These are phyloP conservation scores for Lyophyllum atratum DNA, from an alignment of 768 basidiomycete genomes.

Conservation along the genomic window DNA sequence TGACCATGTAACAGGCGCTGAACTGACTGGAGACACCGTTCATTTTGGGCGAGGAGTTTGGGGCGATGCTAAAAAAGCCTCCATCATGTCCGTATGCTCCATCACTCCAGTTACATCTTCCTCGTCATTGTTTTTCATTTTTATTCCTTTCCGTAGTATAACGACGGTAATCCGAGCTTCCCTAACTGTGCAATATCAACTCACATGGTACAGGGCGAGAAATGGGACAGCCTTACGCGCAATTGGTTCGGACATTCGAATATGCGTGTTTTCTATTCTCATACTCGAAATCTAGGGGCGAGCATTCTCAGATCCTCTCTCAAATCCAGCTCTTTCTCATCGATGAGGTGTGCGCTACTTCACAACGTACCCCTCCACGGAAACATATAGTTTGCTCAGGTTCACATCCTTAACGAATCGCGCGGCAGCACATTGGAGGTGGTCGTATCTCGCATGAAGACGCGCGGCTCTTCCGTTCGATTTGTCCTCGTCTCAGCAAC, in stretches of 20 bases:
- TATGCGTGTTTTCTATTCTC: background rate
- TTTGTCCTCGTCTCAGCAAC: constrained; percentile 94
- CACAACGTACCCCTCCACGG: background rate
- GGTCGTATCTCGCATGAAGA: constrained; percentile 91
- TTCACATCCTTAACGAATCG: constrained; percentile 89
- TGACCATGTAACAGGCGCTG: constrained; percentile 57
- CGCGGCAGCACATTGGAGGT: constrained; percentile 95
- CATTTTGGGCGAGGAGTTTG: constrained; percentile 63
- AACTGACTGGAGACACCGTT: constrained; percentile 91
- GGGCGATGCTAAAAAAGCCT: constrained; percentile 73
- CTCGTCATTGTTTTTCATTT: constrained; percentile 4
- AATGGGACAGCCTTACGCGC: constrained; percentile 93
- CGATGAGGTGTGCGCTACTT: constrained; percentile 66
- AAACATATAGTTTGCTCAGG: constrained; percentile 44
- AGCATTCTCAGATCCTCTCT: constrained; percentile 66
- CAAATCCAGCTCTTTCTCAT: constrained; percentile 82
- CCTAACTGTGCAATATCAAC: background rate
- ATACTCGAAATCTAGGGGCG: constrained; percentile 42
- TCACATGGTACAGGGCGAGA: constrained; percentile 68
- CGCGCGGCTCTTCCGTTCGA: constrained; percentile 65
- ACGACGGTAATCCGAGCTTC: constrained; percentile 59
- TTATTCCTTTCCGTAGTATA: constrained; percentile 44
- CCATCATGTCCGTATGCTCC: constrained; percentile 65
- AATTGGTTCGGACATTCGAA: constrained; percentile 55
- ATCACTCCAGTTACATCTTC: background rate